Conservation (phyloP, 148 eudicot species). For the Cornus controversa region DNA sequence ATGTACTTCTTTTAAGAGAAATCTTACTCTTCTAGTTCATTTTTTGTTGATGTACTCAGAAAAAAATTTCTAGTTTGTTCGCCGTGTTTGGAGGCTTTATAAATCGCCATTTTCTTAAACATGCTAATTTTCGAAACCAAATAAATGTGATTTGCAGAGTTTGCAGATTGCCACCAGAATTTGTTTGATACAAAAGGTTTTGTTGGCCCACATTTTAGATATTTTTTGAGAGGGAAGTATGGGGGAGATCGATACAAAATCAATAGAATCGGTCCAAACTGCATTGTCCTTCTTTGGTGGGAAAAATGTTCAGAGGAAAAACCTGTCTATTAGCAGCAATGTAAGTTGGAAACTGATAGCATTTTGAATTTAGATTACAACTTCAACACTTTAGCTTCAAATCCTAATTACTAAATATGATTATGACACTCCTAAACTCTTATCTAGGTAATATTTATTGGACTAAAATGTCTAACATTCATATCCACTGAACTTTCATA, state of each 20-base stretch:
- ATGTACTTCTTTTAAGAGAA: no score
- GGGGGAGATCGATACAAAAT: conserved; percentile 39
- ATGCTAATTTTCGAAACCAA: not conserved
- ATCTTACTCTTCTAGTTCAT: not conserved
- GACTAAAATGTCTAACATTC: not conserved
- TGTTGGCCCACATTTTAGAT: not conserved
- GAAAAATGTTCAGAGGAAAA: conserved; percentile 19
- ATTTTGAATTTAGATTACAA: not conserved
- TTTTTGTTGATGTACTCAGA: not conserved
- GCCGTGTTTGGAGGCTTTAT: not conserved
- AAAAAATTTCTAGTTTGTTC: not conserved
- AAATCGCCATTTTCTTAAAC: no score
- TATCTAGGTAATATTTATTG: not conserved
- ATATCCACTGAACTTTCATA: not conserved
- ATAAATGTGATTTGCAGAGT: not conserved
- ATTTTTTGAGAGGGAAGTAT: conserved; percentile 12
- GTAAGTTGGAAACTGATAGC: conserved; percentile 16
- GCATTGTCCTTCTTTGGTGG: conserved; percentile 30
- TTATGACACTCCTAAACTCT: not conserved
- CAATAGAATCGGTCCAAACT: conserved; percentile 35
- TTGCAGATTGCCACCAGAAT: not conserved
- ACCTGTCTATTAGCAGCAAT: conserved; percentile 1
- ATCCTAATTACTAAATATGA: not conserved
- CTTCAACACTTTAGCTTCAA: not conserved
- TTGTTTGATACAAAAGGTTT: not conserved